Percentiles rank a stretch among this genome's conserved stretches.
Conservation (phyloP, 495 filamentous ascomycete genomes). For the Durotheca rogersii region DNA sequence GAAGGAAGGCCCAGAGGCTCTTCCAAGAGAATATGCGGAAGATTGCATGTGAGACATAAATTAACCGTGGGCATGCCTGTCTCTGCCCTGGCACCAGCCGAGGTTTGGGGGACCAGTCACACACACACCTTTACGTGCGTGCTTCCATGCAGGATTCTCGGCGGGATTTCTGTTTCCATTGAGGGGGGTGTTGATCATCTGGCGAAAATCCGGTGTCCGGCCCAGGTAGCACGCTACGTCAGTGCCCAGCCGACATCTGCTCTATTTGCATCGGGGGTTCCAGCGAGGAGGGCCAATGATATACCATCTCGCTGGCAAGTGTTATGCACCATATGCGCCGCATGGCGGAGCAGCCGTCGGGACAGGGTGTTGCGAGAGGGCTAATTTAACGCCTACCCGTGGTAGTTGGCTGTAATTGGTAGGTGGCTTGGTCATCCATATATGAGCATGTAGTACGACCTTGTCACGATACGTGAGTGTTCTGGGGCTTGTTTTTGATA, state of each 20-base stretch:
- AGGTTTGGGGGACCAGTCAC: conserved; percentile 3
- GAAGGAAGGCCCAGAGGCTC: neutral
- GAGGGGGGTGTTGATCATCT: conserved; percentile 3
- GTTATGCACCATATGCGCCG: neutral
- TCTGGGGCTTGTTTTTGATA: too few relatives aligned
- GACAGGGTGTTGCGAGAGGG: too few relatives aligned
- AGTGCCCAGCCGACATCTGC: too few relatives aligned
- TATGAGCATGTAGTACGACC: too few relatives aligned
- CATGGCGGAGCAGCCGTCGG: too few relatives aligned
- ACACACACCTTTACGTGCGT: neutral
- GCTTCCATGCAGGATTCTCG: conserved; percentile 9
- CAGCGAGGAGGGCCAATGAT: conserved; percentile 15
- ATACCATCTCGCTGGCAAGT: conserved; percentile 1
- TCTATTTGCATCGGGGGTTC: too few relatives aligned
- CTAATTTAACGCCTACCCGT: too few relatives aligned
- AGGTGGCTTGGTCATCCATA: too few relatives aligned
- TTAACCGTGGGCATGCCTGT: conserved; percentile 14
- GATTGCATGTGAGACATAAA: neutral
- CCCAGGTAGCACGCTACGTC: too few relatives aligned
- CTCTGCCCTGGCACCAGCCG: conserved; percentile 16
- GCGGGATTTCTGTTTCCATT: conserved; percentile 6
- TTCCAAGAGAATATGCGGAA: conserved; percentile 19
- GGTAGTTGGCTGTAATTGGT: too few relatives aligned
- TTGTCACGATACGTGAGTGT: too few relatives aligned
- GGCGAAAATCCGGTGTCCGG: too few relatives aligned